Conservation (phyloP, 208 protist genomes). For the Crithidia acanthocephali region DNA sequence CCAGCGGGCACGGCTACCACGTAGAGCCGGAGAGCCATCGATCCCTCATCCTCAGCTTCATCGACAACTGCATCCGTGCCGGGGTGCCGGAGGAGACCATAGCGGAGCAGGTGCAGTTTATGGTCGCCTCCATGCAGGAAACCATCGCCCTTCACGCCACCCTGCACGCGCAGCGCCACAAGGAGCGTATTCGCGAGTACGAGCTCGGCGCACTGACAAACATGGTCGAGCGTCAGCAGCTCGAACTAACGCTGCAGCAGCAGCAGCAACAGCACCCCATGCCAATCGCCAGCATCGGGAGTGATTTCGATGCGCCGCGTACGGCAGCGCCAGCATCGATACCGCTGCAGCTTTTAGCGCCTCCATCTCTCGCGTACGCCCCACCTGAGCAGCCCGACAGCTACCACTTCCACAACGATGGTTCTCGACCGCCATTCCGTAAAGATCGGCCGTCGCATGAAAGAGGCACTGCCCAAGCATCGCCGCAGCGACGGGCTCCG, state of each 20-base stretch:
- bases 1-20: not conserved
- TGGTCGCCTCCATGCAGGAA: conserved; percentile 79
- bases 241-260: conserved; percentile 18
- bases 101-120: conserved; percentile 75
- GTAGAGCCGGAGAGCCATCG: conserved; percentile 23
- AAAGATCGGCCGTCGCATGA: no score
- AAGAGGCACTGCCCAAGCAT: not conserved
- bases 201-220: conserved; percentile 57
- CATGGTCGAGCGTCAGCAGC: conserved; percentile 59
- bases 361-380: conserved; percentile 7
- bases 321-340: not conserved
- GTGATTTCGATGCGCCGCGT: not conserved
- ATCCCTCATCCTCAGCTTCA: conserved; percentile 71
- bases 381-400: not conserved
- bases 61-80: conserved; percentile 65
- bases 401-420: no score
- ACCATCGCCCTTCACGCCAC: conserved; percentile 61
- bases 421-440: no score
- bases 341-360: conserved; percentile 1
- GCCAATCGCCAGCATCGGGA: not conserved
- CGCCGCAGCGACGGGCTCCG: not conserved
- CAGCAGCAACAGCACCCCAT: not conserved
- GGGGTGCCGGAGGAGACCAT: conserved; percentile 72
- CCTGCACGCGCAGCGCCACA: conserved; percentile 59
- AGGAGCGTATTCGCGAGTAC: conserved; percentile 61